These are phyloP conservation scores for Papilionanthe hybrid DNA, from an alignment of 116 monocot genomes.

Conservation along the genomic window DNA sequence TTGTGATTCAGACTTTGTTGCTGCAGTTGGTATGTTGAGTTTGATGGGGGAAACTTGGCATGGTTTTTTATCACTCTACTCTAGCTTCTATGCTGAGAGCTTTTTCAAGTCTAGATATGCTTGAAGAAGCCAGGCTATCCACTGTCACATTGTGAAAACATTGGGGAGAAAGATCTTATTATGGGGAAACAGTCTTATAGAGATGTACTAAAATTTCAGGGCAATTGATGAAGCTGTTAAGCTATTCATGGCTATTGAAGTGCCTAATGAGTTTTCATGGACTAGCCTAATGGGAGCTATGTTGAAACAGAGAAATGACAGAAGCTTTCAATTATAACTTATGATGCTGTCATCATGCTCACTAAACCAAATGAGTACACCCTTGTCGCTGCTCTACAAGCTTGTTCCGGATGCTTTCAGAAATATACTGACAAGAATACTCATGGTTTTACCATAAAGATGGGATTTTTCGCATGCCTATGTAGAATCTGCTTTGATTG, in stretches of 20 bases:
- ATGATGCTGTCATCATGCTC: constrained; percentile 5
- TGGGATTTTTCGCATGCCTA: constrained; percentile 6
- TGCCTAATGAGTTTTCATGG: constrained; percentile 24
- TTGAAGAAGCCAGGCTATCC: constrained; percentile 19
- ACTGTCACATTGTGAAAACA: constrained; percentile 13
- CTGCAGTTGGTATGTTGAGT: constrained; percentile 15
- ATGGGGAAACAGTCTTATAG: constrained; percentile 22
- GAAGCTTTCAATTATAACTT: constrained; percentile 13
- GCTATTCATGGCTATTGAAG: constrained; percentile 18
- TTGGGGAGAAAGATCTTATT: constrained; percentile 8
- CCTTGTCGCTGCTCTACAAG: constrained; percentile 17
- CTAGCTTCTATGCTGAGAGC: constrained; percentile 16
- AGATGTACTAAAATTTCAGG: constrained; percentile 13
- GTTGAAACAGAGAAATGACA: constrained; percentile 12
- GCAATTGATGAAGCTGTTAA: constrained; percentile 12
- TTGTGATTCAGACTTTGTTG: constrained; percentile 4
- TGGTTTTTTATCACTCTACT: constrained; percentile 6
- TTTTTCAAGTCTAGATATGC: constrained; percentile 6
- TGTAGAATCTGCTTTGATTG: constrained; percentile 15
- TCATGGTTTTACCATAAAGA: constrained; percentile 13
- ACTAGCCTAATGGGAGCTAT: constrained; percentile 13
- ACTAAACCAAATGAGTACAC: constrained; percentile 19
- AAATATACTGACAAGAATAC: not conserved
- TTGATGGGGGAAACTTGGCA: constrained; percentile 13
- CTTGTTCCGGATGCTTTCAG: constrained; percentile 13